Percentiles rank a stretch among this genome's conserved stretches.
phyloP scores from a whole-genome alignment of 805 yeast species.

The Candida insectalens region DNA sequence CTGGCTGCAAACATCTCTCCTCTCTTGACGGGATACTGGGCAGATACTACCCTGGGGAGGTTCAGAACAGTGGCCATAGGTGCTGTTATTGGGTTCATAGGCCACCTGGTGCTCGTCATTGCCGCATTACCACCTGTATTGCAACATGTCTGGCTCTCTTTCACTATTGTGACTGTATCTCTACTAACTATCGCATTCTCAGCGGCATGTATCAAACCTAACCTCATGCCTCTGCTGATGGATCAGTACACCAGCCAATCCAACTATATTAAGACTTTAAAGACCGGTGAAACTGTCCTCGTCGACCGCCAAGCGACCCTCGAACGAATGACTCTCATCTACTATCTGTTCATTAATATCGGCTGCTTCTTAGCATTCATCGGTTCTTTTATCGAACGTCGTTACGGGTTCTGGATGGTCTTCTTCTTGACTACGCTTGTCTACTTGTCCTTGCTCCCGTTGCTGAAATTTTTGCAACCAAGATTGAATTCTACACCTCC shows the following conservation, averaged over 20 bases:
- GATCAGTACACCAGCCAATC: slow-evolving; percentile 55
- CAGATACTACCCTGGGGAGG: slow-evolving; percentile 41
- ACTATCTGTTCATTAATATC: slow-evolving; percentile 44
- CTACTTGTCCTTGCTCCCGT: slow-evolving; percentile 37
- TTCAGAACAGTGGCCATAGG: slow-evolving; percentile 39
- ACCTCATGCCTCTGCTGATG: slow-evolving; percentile 36
- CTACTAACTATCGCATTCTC: slow-evolving; percentile 31
- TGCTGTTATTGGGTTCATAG: slow-evolving; percentile 32
- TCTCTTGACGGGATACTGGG: slow-evolving; percentile 38
- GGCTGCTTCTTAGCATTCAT: slow-evolving; percentile 43
- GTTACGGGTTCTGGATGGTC: slow-evolving; percentile 42
- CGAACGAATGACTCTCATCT: slow-evolving; percentile 29
- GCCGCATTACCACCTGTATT: slow-evolving; percentile 37
- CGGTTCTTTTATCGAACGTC: slow-evolving; percentile 37
- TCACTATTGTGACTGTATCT: slow-evolving; percentile 28
- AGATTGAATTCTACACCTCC: slow-evolving; percentile 24
- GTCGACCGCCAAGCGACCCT: slow-evolving; percentile 35
- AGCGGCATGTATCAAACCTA: slow-evolving; percentile 46
- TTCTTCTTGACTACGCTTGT: slow-evolving; percentile 42
- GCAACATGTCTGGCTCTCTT: slow-evolving; percentile 15
- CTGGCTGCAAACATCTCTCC: slow-evolving; percentile 41
- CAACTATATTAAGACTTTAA: slow-evolving; percentile 40
- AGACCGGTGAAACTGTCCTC: slow-evolving; percentile 45
- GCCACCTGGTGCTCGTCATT: slow-evolving; percentile 36
- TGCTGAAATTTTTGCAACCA: slow-evolving; percentile 29